phyloP scores from a whole-genome alignment of 768 basidiomycete species.

The Termitomyces sp. region DNA sequence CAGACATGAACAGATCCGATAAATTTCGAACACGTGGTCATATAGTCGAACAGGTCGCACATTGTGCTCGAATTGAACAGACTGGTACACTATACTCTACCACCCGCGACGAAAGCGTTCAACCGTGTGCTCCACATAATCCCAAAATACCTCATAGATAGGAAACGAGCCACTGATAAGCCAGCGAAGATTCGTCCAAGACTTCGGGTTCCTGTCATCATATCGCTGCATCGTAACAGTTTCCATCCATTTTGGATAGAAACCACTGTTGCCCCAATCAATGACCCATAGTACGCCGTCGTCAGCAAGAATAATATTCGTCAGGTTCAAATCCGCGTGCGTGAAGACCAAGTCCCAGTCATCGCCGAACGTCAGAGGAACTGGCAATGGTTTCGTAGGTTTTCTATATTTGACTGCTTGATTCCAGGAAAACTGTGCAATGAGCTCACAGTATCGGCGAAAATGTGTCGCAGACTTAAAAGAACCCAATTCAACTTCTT shows the following conservation, averaged over 20 bases:
- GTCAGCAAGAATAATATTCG: slow-evolving; percentile 20
- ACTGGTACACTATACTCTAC: too few species aligned
- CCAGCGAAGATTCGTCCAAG: slow-evolving; percentile 1
- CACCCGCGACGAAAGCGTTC: background rate
- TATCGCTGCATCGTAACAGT: slow-evolving; percentile 5
- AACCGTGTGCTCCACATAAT: background rate
- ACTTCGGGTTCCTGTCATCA: background rate
- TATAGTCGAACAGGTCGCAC: too few species aligned
- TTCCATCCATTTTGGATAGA: slow-evolving; percentile 23
- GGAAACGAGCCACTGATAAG: background rate
- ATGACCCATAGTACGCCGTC: slow-evolving; percentile 24
- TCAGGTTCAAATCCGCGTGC: slow-evolving; percentile 21
- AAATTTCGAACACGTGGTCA: too few species aligned
- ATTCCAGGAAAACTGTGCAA: background rate
- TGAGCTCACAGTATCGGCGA: background rate
- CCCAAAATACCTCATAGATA: background rate
- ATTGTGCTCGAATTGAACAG: too few species aligned
- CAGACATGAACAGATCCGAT: too few species aligned
- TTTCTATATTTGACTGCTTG: background rate
- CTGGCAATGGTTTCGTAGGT: background rate
- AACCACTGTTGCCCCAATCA: slow-evolving; percentile 23
- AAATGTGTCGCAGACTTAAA: slow-evolving; percentile 2
- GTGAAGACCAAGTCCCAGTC: slow-evolving; percentile 16
- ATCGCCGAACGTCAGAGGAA: background rate
- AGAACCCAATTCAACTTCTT: background rate